Percentiles rank a stretch among this genome's conserved stretches.
These are phyloP conservation scores for Leptoxyphium fumago DNA, from an alignment of 2,329 filamentous ascomycete species.

Conservation along the genomic window DNA sequence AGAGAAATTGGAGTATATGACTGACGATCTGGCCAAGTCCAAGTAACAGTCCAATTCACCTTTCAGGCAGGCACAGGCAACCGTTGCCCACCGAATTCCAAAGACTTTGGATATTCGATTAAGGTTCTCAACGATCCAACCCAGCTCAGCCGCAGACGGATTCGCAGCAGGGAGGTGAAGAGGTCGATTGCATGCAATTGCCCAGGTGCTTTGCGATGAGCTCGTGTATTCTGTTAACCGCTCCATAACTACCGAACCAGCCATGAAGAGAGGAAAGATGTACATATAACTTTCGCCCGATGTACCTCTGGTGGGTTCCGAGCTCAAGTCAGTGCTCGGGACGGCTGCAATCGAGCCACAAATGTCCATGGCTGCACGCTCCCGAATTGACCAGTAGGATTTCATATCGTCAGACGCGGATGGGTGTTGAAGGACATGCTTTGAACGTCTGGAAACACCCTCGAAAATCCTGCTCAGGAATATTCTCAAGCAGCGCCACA, in stretches of 20 bases:
- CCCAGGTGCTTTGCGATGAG: conserved; percentile 5
- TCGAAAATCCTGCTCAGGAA: conserved; percentile 7
- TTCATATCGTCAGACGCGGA: conserved; percentile 1
- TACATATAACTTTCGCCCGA: conserved; percentile 2
- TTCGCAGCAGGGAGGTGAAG: conserved; percentile 3
- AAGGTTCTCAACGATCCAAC: conserved; percentile 7
- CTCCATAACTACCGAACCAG: conserved; percentile 7
- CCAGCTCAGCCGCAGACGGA: conserved; percentile 4
- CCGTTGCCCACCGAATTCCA: conserved; percentile 3
- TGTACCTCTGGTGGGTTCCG: conserved; percentile 2
- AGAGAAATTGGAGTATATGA: background rate
- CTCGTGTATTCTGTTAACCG: conserved; percentile 2
- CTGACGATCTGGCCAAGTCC: conserved; percentile 6
- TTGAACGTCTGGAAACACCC: conserved; percentile 7
- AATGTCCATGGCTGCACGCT: conserved; percentile 5
- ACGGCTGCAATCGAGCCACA: conserved; percentile 5
- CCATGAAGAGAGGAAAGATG: conserved; percentile 4
- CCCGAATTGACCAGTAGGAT: conserved; percentile 3
- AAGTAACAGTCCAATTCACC: conserved; percentile 5
- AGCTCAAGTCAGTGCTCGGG: conserved; percentile 2
- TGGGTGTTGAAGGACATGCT: conserved; percentile 6
- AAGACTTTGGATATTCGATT: conserved; percentile 4
- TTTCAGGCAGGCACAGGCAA: conserved; percentile 3
- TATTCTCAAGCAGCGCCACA: conserved; percentile 5
- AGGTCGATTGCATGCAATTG: conserved; percentile 3